These are phyloP conservation scores for Simmondsia chinensis DNA, from an alignment of 148 eudicot genomes.

Conservation along the genomic window DNA sequence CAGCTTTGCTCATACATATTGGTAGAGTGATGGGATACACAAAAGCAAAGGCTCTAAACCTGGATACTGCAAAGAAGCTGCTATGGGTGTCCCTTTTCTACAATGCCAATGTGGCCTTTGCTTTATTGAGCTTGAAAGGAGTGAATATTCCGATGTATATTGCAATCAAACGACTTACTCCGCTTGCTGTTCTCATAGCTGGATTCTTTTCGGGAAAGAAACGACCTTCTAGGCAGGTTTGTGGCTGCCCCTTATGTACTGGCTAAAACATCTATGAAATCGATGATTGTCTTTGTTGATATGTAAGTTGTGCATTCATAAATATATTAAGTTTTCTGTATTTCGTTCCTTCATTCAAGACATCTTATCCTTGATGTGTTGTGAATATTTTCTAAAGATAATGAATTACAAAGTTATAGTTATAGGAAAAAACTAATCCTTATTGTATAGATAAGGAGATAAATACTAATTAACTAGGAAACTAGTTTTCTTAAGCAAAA, in stretches of 20 bases:
- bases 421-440: too few relatives aligned
- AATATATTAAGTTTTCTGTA: too few relatives aligned
- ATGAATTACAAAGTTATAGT: too few relatives aligned
- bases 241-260: conserved; percentile 3
- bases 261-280: too few relatives aligned
- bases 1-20: conserved; percentile 64
- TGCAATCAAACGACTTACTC: conserved; percentile 92
- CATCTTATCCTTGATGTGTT: too few relatives aligned
- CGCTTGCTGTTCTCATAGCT: conserved; percentile 82
- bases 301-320: too few relatives aligned
- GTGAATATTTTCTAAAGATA: too few relatives aligned
- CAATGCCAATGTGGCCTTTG: conserved; percentile 97
- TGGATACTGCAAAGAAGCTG: conserved; percentile 83
- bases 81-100: conserved; percentile 84
- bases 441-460: too few relatives aligned
- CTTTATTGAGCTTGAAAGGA: conserved; percentile 97
- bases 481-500: too few relatives aligned
- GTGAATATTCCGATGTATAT: conserved; percentile 98
- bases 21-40: conserved; percentile 75
- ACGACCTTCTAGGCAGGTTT: conserved; percentile 77
- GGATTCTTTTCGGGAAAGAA: conserved; percentile 77
- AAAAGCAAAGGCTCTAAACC: conserved; percentile 55
- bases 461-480: too few relatives aligned
- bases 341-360: too few relatives aligned
- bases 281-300: too few relatives aligned